Percentiles rank a stretch among this genome's conserved stretches.
Conservation (phyloP, 2,329 filamentous ascomycete species). For the Aspergillus carbonarius region DNA sequence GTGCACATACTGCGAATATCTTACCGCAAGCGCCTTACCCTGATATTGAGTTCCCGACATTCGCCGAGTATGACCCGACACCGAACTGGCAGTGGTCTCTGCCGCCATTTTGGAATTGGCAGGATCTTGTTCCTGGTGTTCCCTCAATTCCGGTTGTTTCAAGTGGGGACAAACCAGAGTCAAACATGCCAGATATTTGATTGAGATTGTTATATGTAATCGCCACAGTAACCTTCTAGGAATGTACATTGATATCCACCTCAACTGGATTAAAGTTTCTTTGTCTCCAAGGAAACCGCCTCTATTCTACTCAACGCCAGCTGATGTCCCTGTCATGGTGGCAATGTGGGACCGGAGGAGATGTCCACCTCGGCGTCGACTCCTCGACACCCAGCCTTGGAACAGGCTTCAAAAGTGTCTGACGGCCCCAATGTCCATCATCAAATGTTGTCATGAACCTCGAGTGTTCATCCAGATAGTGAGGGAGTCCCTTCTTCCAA, state of each 20-base stretch:
- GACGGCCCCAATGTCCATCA: slow-evolving; percentile 8
- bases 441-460: slow-evolving; percentile 13
- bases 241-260: too few relatives aligned
- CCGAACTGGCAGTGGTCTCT: slow-evolving; percentile 9
- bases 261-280: background rate
- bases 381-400: slow-evolving; percentile 9
- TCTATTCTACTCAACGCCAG: slow-evolving; percentile 2
- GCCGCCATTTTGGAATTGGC: slow-evolving; percentile 17
- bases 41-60: background rate
- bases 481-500: slow-evolving; percentile 20
- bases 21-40: background rate
- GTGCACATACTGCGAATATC: background rate
- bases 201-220: background rate
- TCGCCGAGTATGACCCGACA: background rate
- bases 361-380: slow-evolving; percentile 11
- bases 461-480: slow-evolving; percentile 8
- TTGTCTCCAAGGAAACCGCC: background rate
- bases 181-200: background rate
- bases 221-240: too few relatives aligned
- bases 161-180: background rate
- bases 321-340: slow-evolving; percentile 11
- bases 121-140: background rate
- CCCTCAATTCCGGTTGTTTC: background rate
- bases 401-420: slow-evolving; percentile 14
- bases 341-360: slow-evolving; percentile 14